These are phyloP conservation scores for Stephanodiscus triporus DNA, from an alignment of 108 stramenopile species.

Conservation along the genomic window DNA sequence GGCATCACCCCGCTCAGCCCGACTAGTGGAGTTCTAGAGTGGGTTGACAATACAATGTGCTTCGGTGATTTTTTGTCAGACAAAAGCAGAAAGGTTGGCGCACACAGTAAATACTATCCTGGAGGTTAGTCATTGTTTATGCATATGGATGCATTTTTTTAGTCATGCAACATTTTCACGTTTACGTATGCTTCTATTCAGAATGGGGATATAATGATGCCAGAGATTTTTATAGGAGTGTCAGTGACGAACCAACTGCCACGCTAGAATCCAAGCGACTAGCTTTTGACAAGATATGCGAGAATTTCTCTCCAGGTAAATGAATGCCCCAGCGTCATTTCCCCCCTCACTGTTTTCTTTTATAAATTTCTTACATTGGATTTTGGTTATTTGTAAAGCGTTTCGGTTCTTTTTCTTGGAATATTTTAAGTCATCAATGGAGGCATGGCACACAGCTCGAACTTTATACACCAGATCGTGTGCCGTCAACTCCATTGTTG, in stretches of 20 bases:
- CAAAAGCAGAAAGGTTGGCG: conserved; percentile 49
- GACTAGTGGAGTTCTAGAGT: conserved; percentile 92
- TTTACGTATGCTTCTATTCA: background rate
- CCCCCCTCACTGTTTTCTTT: background rate
- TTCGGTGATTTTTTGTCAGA: conserved; percentile 63
- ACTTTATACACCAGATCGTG: conserved; percentile 89
- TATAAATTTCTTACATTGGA: background rate
- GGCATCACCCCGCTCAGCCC: conserved; percentile 90
- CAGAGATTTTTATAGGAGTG: conserved; percentile 45
- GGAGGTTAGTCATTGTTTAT: conserved; percentile 40
- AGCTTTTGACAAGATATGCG: conserved; percentile 68
- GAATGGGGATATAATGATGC: conserved; percentile 62
- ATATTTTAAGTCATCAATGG: conserved; percentile 80
- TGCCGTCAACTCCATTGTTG: conserved; percentile 95
- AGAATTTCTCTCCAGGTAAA: conserved; percentile 77
- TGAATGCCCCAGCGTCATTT: background rate
- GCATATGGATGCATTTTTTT: background rate
- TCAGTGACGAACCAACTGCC: conserved; percentile 51
- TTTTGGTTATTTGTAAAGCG: conserved; percentile 16
- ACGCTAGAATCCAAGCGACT: conserved; percentile 48
- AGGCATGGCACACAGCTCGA: conserved; percentile 88
- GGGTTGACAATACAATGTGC: conserved; percentile 91
- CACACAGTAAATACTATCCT: conserved; percentile 83
- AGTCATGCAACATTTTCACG: background rate
- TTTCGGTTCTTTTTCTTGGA: conserved; percentile 98